Base-by-base conservation (phyloP, 805 yeast genomes). In the Cyberlindnera euphorbiiphila region DNA sequence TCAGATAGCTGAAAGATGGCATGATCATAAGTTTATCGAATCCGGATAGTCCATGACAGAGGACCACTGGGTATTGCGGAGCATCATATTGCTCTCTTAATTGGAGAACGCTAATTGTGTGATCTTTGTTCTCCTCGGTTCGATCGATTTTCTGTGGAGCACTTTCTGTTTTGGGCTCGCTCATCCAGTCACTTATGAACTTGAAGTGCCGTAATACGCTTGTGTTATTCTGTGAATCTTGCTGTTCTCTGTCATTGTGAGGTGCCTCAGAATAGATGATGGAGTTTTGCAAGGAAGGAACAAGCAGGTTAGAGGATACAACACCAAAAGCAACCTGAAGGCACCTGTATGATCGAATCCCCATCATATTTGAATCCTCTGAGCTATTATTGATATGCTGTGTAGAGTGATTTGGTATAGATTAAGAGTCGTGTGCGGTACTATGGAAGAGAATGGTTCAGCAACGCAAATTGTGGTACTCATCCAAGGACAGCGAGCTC, bases 1-100 rank as follows among this genome's bases (percentile, higher is more conserved):
- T 49, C 24, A 62, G 45, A 14, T 56, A 65, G 38, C 43, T 54
- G 10, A 64, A 37, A 4, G 66, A 67, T 0, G 80, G 77, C 3
- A 74, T 29, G 8, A 78, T 47, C 24, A 64, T 54, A 25, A 75
- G 36, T 38, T 64, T 68, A 50, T 85, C 94, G 50, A 85, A 87
- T 1, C 96, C 96, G 0, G 85, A 76, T 17, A 87, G 69, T 0
- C 96, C 96, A 63, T 87, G 96, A 51, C 95, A 87, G 19, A 87
- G 59, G 0, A 87, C 82, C 1, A 87, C 74, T 0, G 96, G 95
- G 51, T 74, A 65, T 47, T 74, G 73, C 0, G 94, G 88, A 5
- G 81, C 70, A 10, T 59, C 52, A 51, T 80, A 82, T 21, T 64
- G 45, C 8, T 67, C 61, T 43, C 62, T 51, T 15, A 50, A 39